phyloP scores from a whole-genome alignment of 2,329 filamentous ascomycete species.

The Escovopsis sp. region DNA sequence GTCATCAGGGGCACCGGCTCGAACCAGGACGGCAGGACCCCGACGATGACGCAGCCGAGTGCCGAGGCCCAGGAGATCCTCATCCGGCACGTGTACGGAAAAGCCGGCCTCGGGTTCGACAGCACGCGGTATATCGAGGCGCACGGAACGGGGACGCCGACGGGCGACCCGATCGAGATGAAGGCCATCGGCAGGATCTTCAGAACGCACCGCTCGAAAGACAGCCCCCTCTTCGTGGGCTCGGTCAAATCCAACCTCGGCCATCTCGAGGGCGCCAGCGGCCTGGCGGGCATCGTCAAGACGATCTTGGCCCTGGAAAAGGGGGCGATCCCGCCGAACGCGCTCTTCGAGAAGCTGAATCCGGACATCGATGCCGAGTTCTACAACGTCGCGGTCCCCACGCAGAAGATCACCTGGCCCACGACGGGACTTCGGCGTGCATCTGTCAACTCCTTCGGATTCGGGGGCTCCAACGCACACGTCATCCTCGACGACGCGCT shows the following conservation, averaged over 20 bases:
- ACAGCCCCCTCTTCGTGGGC: not conserved
- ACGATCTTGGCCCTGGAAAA: not conserved
- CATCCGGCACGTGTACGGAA: not conserved
- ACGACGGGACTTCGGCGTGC: conserved; percentile 2
- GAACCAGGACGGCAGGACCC: not conserved
- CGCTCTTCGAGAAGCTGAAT: not conserved
- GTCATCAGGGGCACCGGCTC: not conserved
- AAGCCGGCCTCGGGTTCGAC: not conserved
- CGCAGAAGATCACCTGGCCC: not conserved
- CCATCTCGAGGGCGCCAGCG: not conserved
- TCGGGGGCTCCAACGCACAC: conserved; percentile 26
- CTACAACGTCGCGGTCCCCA: conserved; percentile 1
- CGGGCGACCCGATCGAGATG: not conserved
- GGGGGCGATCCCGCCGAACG: not conserved
- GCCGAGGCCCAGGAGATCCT: not conserved
- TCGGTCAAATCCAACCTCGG: not conserved
- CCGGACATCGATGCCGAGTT: conserved; percentile 5
- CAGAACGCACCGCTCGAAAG: not conserved
- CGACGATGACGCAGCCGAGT: not conserved
- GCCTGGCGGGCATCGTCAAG: not conserved
- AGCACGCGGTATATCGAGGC: not conserved
- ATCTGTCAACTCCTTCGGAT: conserved; percentile 21
- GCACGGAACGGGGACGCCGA: not conserved
- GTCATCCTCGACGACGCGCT: conserved; percentile 16
- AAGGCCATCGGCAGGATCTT: not conserved